Evolutionary conservation across 371 early-diverging fungal species (phyloP), one percentile per base, ranked within the genome.

Genomic region (Thermomucor indicae-seudaticae): DNA sequence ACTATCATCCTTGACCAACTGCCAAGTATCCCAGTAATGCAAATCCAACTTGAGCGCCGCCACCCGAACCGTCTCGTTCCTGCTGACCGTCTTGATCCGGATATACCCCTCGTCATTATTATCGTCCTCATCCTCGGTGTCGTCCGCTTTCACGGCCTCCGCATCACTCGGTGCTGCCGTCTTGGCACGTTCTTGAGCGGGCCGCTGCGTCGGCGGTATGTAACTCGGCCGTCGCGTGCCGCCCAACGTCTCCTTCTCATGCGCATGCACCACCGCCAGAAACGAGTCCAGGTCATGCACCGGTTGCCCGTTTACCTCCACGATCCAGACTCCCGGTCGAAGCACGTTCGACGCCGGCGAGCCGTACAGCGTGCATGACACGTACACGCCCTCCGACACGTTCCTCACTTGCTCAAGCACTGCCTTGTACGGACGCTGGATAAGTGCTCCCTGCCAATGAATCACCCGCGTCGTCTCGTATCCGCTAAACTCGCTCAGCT

Each of bases 391-490:
- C 0, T 74, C 67, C 1, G 92, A 92, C 16, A 88, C 66, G 32
- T 68, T 65, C 4, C 81, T 71, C 23, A 86, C 81, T 64, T 93
- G 95, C 57, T 90, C 89, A 37, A 84, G 70, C 3, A 90, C 92
- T 1, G 92, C 89, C 25, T 81, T 75, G 69, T 93, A 91, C 0
- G 95, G 92, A 43, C 58, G 65, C 53, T 90, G 89, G 14, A 93
- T 73, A 25, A 91, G 58, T 0, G 92, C 92, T 14, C 95, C 95
- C 8, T 85, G 84, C 95, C 95, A 95, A 8, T 84, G 70, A 17
- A 93, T 67, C 7, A 91, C 75, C 8, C 79, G 70, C 12, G 69
- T 72, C 7, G 81, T 80, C 29, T 78, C 84, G 23, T 76, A 74
- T 14, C 72, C 80, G 24, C 71, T 59, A 37, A 84, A 60, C n/a